Evolutionary conservation across 495 filamentous ascomycete genomes (phyloP).

Genomic region (Tetracladium setigerum): DNA sequence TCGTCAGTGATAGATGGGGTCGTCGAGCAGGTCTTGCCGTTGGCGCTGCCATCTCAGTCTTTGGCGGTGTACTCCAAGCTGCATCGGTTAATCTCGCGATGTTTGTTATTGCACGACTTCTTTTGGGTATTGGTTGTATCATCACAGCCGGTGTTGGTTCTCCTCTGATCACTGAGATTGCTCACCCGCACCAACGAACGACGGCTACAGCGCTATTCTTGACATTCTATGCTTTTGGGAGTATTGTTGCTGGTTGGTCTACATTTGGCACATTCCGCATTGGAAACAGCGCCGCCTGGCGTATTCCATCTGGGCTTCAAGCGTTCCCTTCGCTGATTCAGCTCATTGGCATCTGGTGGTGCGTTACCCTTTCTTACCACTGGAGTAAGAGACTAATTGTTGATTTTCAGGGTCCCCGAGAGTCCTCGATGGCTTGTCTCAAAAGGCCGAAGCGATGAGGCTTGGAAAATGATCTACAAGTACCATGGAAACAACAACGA

Average conservation of each 20-base stretch:
- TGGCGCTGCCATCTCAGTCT: constrained; percentile 48
- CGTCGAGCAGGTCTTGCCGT: constrained; percentile 50
- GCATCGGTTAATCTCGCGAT: constrained; percentile 29
- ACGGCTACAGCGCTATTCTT: background rate
- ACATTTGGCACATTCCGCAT: background rate
- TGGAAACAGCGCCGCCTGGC: background rate
- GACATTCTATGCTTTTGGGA: background rate
- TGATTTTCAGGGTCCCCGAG: too few relatives aligned
- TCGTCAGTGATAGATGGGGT: constrained; percentile 42
- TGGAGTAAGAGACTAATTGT: too few relatives aligned
- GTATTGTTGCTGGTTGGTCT: constrained; percentile 1
- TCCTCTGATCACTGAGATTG: constrained; percentile 43
- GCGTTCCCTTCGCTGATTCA: background rate
- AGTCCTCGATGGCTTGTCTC: constrained; percentile 69
- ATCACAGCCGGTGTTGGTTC: constrained; percentile 48
- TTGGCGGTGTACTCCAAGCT: constrained; percentile 47
- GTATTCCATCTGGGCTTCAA: constrained; percentile 1
- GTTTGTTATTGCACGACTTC: constrained; percentile 29
- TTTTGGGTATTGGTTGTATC: constrained; percentile 39
- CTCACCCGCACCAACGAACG: constrained; percentile 45
- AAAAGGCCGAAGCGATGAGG: constrained; percentile 57
- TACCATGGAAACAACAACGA: constrained; percentile 7
- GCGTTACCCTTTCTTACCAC: too few relatives aligned
- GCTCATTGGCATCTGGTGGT: background rate
- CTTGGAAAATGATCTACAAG: constrained; percentile 48